These are phyloP conservation scores for Wallacemonas sp. DNA, from an alignment of 208 protist species.

Conservation along the genomic window DNA sequence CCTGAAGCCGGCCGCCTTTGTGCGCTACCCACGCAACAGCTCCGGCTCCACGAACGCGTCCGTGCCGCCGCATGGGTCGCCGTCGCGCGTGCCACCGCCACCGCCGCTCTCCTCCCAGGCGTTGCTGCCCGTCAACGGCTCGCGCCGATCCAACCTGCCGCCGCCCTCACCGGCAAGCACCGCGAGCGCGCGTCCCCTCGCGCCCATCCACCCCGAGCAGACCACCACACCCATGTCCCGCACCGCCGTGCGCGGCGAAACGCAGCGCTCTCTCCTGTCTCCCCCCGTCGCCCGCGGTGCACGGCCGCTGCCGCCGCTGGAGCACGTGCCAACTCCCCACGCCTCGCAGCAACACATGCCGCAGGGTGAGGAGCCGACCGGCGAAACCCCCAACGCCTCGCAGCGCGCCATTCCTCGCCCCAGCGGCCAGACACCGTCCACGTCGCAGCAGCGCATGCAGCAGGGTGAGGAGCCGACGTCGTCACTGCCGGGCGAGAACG, in stretches of 20 bases:
- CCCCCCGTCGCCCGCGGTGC: background rate
- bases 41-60: background rate
- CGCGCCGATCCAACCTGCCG: background rate
- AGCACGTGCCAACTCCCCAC: background rate
- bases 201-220: background rate
- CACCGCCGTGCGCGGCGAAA: background rate
- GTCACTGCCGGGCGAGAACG: too few relatives aligned
- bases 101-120: background rate
- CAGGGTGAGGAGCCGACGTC: too few relatives aligned
- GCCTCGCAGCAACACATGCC: background rate
- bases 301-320: background rate
- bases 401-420: background rate
- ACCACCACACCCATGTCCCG: background rate
- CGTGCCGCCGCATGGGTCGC: too few relatives aligned
- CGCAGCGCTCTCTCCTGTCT: background rate
- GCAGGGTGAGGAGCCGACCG: background rate
- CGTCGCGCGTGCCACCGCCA: slow-evolving; percentile 12
- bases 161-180: background rate
- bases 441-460: slow-evolving; percentile 1
- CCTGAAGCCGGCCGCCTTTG: slow-evolving; percentile 5
- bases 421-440: background rate
- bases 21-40: background rate
- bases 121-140: background rate
- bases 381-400: background rate
- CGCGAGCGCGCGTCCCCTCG: background rate